Conservation (phyloP, 2,329 filamentous ascomycete species). For the Trichoderma endophyticum region DNA sequence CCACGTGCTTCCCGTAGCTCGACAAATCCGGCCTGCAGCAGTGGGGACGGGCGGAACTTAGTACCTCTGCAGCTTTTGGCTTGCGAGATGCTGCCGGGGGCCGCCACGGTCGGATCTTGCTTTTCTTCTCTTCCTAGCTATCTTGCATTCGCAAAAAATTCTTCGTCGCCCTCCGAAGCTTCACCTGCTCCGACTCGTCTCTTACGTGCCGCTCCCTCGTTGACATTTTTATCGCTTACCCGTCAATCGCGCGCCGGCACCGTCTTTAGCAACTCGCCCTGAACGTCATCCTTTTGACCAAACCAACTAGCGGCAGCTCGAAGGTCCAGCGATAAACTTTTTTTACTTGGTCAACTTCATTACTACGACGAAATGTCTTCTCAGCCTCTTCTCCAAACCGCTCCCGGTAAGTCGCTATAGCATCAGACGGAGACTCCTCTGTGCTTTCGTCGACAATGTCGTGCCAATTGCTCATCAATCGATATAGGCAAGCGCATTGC, state of each 20-base stretch:
- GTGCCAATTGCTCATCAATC: neutral
- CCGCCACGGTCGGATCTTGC: neutral
- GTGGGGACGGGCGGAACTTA: neutral
- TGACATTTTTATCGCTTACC: neutral
- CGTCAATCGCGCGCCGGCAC: neutral
- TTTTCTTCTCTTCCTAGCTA: neutral
- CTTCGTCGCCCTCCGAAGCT: neutral
- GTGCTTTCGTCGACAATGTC: neutral
- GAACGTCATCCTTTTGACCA: neutral
- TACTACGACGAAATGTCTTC: constrained; percentile 67
- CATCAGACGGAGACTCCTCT: neutral
- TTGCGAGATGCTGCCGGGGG: neutral
- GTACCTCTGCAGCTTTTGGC: constrained; percentile 6
- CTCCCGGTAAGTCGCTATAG: constrained; percentile 63
- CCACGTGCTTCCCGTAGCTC: constrained; percentile 30
- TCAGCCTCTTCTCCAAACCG: constrained; percentile 91
- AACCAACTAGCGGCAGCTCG: neutral
- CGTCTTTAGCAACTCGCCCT: neutral
- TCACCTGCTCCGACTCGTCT: neutral
- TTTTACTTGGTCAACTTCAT: constrained; percentile 11
- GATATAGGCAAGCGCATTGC: constrained; percentile 92
- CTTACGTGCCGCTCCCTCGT: neutral
- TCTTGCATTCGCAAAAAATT: neutral
- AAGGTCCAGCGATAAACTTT: neutral
- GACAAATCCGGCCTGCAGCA: neutral